Conservation (phyloP, 2,329 filamentous ascomycete genomes). For the Cladosporium sp. region DNA sequence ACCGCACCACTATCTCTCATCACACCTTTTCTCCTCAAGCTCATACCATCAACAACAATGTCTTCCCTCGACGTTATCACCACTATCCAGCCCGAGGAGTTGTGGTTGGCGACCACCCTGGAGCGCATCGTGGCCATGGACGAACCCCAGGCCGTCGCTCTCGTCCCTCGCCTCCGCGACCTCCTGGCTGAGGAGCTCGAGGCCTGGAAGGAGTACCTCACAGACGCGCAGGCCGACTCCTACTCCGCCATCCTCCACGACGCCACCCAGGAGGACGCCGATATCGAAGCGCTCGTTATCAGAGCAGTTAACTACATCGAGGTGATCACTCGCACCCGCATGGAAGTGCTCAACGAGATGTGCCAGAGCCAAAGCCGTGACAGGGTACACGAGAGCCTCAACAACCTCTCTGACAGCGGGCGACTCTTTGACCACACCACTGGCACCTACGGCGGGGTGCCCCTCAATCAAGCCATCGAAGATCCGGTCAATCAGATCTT, state of each 20-base stretch:
- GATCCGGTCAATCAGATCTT: background rate
- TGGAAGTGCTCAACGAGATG: background rate
- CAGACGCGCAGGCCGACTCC: background rate
- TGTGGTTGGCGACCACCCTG: background rate
- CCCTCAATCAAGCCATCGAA: background rate
- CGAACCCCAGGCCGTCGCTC: background rate
- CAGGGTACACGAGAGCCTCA: background rate
- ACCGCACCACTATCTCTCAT: too few relatives aligned
- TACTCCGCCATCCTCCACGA: background rate
- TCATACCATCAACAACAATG: background rate
- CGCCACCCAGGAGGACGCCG: background rate
- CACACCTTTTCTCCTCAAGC: too few relatives aligned
- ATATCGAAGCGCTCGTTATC: background rate
- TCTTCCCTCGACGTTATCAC: constrained; percentile 1
- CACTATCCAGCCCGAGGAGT: background rate
- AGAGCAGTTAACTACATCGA: background rate
- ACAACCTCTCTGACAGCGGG: background rate
- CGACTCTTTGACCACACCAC: background rate
- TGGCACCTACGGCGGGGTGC: background rate
- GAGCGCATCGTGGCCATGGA: background rate
- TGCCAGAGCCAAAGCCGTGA: background rate
- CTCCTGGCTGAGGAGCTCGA: background rate
- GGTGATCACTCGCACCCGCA: background rate
- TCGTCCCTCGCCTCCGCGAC: background rate
- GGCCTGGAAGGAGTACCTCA: background rate